phyloP scores from a whole-genome alignment of 1,139 yeast species.

The Protomyces arabidopsidicola region DNA sequence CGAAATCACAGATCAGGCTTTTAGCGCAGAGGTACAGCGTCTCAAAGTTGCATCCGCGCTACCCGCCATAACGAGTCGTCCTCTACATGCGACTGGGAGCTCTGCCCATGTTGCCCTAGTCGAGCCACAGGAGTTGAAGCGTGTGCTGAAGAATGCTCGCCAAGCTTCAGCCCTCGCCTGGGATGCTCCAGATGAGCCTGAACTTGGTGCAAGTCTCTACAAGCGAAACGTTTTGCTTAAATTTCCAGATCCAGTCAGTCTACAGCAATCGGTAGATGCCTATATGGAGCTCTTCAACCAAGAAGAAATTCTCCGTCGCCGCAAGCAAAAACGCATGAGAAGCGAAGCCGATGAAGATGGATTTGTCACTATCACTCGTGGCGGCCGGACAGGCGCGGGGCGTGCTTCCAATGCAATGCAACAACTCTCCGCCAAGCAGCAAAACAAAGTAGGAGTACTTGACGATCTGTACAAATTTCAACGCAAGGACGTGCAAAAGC shows the following conservation, averaged over 20 bases:
- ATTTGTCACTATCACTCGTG: conserved; percentile 35
- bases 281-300: conserved; percentile 64
- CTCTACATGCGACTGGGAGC: conserved; percentile 19
- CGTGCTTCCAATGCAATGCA: conserved; percentile 36
- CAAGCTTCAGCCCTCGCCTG: conserved; percentile 4
- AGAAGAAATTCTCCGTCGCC: conserved; percentile 63
- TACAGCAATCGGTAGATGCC: conserved; percentile 53
- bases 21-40: conserved; percentile 29
- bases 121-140: conserved; percentile 19
- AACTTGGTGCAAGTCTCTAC: conserved; percentile 17
- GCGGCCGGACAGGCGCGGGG: conserved; percentile 44
- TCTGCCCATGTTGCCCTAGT: conserved; percentile 26
- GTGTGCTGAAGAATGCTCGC: conserved; percentile 10
- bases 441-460: conserved; percentile 61
- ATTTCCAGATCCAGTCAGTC: conserved; percentile 45
- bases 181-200: conserved; percentile 15
- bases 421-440: conserved; percentile 41
- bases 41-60: conserved; percentile 25
- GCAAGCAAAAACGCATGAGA: conserved; percentile 45
- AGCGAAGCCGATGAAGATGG: conserved; percentile 38
- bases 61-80: conserved; percentile 11
- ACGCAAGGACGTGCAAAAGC: conserved; percentile 85
- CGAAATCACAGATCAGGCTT: conserved; percentile 13
- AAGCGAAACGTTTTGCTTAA: not conserved
- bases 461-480: conserved; percentile 96